These are phyloP conservation scores for Yarrowia sp. DNA, from an alignment of 805 yeast species.

Conservation along the genomic window DNA sequence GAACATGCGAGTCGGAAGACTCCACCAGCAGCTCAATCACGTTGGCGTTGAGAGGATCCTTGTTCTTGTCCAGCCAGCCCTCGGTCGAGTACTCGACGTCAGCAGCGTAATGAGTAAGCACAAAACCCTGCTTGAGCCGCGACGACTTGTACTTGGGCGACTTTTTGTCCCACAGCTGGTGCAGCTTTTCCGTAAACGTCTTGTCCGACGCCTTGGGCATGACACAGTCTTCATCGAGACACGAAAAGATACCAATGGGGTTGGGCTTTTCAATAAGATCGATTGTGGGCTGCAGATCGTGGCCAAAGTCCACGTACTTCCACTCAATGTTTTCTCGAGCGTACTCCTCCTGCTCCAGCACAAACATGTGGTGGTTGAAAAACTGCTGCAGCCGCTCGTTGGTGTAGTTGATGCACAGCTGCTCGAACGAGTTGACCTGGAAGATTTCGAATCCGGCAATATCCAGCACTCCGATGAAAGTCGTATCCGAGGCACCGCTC, in stretches of 20 bases:
- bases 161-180: conserved; percentile 56
- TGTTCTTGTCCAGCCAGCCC: conserved; percentile 92
- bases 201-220: conserved; percentile 85
- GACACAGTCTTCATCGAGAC: conserved; percentile 91
- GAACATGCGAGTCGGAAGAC: conserved; percentile 57
- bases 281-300: conserved; percentile 89
- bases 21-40: conserved; percentile 56
- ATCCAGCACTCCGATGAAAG: conserved; percentile 83
- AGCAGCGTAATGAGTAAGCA: conserved; percentile 91
- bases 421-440: conserved; percentile 93
- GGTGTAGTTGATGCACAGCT: conserved; percentile 86
- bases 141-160: conserved; percentile 65
- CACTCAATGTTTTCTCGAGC: conserved; percentile 91
- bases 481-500: conserved; percentile 40
- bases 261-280: conserved; percentile 76
- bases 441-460: conserved; percentile 97
- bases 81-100: conserved; percentile 89
- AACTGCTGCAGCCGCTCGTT: conserved; percentile 96
- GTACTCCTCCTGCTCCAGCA: conserved; percentile 96
- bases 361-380: conserved; percentile 91
- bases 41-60: conserved; percentile 84
- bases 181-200: conserved; percentile 76
- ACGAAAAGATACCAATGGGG: conserved; percentile 78
- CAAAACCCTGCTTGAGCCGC: conserved; percentile 70
- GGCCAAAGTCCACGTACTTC: conserved; percentile 92